Base-by-base conservation (phyloP, 805 yeast genomes). In the Komagataella phaffii region DNA sequence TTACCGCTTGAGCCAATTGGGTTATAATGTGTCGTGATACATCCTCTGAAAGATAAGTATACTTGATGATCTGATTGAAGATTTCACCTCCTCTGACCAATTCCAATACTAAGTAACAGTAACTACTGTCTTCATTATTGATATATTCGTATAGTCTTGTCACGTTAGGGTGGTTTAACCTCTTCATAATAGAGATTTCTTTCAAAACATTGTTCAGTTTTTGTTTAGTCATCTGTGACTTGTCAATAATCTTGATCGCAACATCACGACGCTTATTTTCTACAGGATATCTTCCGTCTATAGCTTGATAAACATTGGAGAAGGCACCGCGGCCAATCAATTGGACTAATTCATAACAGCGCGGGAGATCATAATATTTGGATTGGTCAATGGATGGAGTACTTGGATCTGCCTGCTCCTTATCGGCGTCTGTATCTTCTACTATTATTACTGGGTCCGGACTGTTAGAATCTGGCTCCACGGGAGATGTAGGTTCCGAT, bases 311-410 rank as follows among this genome's bases (percentile, higher is more conserved):
- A 3, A 91, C 98, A 10, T 78, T 75, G 2, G 96, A 87, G 63
- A 91, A 90, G 0, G 97, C 97, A 7, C 98, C 98, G 61, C 85
- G 90, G 0, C 93, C 91, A 17, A 85, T 68, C 53, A 64, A 63
- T 19, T 60, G 63, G 7, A 56, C 47, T 10, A 68, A 36, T 5
- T 53, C 46, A 54, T 66, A 68, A 17, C 68, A 52, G 2, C 51
- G 21, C 3, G 63, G 57, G 14, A 66, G 52, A 43, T 66, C 70
- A 0, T 50, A 17, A 53, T 66, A 66, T 30, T 10, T 30, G 14
- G 40, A 30, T 30, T 30, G 40, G 10, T 30, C 40, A 30, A 30
- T 30, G 40, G 40, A 30, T 6, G 40, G 14, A 10, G 14, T 14
- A 30, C 10, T 30, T 8, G 40, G 40, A 30, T 8, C 40, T 30